These are phyloP conservation scores for Parathielavia hyrcaniae DNA, from an alignment of 495 filamentous ascomycete genomes.

Conservation along the genomic window DNA sequence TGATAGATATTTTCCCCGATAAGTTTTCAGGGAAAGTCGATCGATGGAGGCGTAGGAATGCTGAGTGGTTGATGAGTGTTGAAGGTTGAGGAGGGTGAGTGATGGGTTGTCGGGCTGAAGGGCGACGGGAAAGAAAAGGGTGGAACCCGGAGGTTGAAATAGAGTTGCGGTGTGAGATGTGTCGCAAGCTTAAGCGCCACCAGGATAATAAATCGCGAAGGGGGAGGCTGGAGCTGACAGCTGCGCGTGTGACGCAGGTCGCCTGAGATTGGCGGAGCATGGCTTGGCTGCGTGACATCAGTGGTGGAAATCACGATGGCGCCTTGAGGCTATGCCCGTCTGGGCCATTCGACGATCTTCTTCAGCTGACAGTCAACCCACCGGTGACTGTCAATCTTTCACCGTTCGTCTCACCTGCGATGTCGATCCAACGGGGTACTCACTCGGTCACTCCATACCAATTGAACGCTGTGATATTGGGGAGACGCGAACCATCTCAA, in stretches of 20 bases:
- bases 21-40: no score
- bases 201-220: neutral
- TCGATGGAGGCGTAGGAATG: neutral
- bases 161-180: constrained; percentile 9
- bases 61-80: neutral
- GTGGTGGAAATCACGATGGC: neutral
- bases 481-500: no score
- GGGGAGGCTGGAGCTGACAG: neutral
- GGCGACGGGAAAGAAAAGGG: neutral
- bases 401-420: no score
- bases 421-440: no score
- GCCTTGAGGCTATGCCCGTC: no score
- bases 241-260: neutral
- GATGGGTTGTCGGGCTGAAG: neutral
- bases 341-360: no score
- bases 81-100: neutral
- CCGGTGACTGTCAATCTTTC: no score
- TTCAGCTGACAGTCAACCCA: no score
- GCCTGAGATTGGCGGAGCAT: neutral
- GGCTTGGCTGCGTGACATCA: neutral
- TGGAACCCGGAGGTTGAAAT: constrained; percentile 5
- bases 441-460: no score
- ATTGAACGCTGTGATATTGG: no score
- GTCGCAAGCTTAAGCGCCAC: neutral
- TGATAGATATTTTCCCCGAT: no score